These are phyloP conservation scores for Lactarius quietus DNA, from an alignment of 768 basidiomycete genomes.

Conservation along the genomic window DNA sequence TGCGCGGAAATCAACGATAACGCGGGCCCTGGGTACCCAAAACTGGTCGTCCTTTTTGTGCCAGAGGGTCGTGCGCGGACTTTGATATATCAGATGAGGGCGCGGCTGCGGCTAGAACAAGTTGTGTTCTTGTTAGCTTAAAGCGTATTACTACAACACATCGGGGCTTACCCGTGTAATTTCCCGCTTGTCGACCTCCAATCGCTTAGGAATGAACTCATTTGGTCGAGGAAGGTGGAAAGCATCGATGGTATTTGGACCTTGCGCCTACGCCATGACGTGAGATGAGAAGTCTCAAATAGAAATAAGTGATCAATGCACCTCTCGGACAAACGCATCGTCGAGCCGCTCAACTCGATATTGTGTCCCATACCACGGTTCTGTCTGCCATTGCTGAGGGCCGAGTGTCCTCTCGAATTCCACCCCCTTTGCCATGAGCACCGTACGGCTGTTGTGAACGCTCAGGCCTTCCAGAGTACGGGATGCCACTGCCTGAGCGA, in stretches of 20 bases:
- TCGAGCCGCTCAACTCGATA: conserved; percentile 75
- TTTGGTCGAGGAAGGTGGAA: conserved; percentile 82
- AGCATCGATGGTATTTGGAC: conserved; percentile 59
- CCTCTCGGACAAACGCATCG: conserved; percentile 55
- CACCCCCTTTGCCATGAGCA: conserved; percentile 75
- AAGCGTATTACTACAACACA: background rate
- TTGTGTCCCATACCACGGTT: conserved; percentile 91
- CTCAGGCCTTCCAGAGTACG: conserved; percentile 59
- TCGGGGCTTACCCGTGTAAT: conserved; percentile 50
- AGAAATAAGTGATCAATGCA: conserved; percentile 27
- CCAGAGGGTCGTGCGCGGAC: conserved; percentile 74
- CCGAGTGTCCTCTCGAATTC: conserved; percentile 51
- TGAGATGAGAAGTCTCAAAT: conserved; percentile 10
- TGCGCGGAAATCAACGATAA: conserved; percentile 72
- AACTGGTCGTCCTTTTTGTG: conserved; percentile 97
- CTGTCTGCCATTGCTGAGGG: conserved; percentile 57
- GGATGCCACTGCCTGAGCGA: conserved; percentile 49
- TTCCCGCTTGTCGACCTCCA: conserved; percentile 77
- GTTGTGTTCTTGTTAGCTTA: background rate
- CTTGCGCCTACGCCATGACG: conserved; percentile 48
- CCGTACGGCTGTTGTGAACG: conserved; percentile 59
- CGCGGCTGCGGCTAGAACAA: conserved; percentile 61
- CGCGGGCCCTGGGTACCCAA: conserved; percentile 88
- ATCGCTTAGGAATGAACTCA: conserved; percentile 82
- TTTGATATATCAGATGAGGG: conserved; percentile 74